Conservation (phyloP, 2,329 filamentous ascomycete species). For the Didymella exigua region DNA sequence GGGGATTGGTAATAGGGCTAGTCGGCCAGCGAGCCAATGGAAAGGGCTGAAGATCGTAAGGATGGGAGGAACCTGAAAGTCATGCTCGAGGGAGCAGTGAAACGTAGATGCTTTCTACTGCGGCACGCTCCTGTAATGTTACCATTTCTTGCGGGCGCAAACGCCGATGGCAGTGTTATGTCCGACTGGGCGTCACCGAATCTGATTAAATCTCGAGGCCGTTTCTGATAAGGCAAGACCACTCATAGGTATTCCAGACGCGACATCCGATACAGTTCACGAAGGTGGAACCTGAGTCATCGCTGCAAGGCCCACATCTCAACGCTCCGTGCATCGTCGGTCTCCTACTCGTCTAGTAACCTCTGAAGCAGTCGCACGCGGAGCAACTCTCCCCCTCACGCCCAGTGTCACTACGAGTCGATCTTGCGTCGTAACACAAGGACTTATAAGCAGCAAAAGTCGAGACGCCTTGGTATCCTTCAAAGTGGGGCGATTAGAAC, state of each 20-base stretch:
- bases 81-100: neutral
- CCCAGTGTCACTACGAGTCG: neutral
- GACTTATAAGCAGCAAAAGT: neutral
- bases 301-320: conserved; percentile 1
- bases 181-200: conserved; percentile 8
- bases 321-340: neutral
- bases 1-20: conserved; percentile 10
- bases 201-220: conserved; percentile 1
- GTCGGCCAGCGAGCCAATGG: conserved; percentile 1
- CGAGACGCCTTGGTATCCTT: neutral
- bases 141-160: neutral
- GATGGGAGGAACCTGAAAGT: neutral
- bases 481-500: neutral
- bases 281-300: conserved; percentile 4
- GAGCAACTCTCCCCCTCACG: neutral
- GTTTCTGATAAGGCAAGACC: neutral
- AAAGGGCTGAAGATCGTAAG: conserved; percentile 1
- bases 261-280: neutral
- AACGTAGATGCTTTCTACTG: neutral
- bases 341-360: neutral
- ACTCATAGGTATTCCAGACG: conserved; percentile 3
- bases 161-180: neutral
- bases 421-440: neutral
- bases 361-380: neutral
- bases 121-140: neutral